These are phyloP conservation scores for Lojkania enalia DNA, from an alignment of 2,329 filamentous ascomycete species.

Conservation along the genomic window DNA sequence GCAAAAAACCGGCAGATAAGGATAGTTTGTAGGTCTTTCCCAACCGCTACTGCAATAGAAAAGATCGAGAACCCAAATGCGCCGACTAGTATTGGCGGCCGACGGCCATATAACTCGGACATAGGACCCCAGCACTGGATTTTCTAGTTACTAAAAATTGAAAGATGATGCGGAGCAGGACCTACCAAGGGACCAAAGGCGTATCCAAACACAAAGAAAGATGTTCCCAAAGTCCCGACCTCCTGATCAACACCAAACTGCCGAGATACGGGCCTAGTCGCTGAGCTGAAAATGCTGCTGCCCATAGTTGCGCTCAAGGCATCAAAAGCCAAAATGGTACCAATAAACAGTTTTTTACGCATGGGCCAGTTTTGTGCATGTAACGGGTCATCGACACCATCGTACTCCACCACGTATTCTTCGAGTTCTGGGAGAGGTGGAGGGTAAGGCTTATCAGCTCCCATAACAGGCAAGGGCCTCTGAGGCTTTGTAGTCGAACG, in stretches of 20 bases:
- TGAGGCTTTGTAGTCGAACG: conserved; percentile 24
- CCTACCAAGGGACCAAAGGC: conserved; percentile 43
- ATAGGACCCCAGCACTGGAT: conserved; percentile 52
- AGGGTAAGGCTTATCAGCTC: conserved; percentile 73
- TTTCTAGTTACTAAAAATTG: background rate
- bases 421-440: conserved; percentile 70
- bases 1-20: conserved; percentile 59
- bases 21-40: conserved; percentile 58
- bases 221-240: conserved; percentile 39
- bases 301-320: conserved; percentile 73
- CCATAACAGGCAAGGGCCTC: conserved; percentile 68
- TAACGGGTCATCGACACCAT: conserved; percentile 78
- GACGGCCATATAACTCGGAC: conserved; percentile 56
- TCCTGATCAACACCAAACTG: conserved; percentile 36
- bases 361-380: conserved; percentile 89
- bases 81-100: conserved; percentile 52
- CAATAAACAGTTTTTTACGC: conserved; percentile 73
- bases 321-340: conserved; percentile 71
- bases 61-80: conserved; percentile 58
- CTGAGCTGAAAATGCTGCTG: conserved; percentile 48
- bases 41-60: conserved; percentile 53
- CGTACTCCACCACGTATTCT: conserved; percentile 81
- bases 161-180: background rate
- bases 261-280: conserved; percentile 28
- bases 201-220: conserved; percentile 42